Evolutionary conservation across 1,284 basidiomycete genomes (phyloP).

Genomic region (Phellinidium pouzarii): DNA sequence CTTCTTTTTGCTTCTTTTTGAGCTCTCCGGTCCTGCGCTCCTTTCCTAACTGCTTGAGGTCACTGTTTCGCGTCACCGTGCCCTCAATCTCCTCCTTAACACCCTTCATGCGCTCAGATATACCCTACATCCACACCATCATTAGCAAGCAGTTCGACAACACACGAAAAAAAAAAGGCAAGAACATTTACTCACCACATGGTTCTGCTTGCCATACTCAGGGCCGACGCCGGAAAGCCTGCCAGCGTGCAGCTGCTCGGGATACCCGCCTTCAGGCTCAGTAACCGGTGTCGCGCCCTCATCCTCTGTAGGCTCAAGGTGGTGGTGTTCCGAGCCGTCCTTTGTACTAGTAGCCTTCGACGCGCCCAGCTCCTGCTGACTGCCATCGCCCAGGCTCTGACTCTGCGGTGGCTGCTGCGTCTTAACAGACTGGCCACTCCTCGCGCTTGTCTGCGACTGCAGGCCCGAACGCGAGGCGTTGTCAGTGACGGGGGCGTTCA

Average conservation of each 20-base stretch:
- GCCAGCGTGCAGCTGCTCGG: constrained; percentile 26
- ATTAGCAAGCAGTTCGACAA: too few relatives aligned
- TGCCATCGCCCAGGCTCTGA: too few relatives aligned
- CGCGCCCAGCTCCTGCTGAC: too few relatives aligned
- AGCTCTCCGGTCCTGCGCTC: constrained; percentile 20
- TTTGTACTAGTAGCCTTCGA: background rate
- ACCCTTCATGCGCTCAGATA: constrained; percentile 17
- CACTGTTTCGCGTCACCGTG: constrained; percentile 15
- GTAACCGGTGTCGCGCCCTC: background rate
- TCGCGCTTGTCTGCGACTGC: background rate
- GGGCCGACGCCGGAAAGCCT: constrained; percentile 25
- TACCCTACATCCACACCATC: constrained; percentile 5
- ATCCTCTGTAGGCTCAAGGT: constrained; percentile 12
- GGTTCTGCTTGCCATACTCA: constrained; percentile 19
- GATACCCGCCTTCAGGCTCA: constrained; percentile 20
- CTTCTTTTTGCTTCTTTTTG: constrained; percentile 16
- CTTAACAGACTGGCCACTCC: background rate
- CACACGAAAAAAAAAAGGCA: background rate
- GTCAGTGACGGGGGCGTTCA: background rate
- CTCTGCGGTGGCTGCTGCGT: background rate
- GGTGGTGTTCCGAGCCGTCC: background rate
- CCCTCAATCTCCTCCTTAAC: constrained; percentile 19
- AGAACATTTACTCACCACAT: constrained; percentile 11
- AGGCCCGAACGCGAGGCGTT: background rate
- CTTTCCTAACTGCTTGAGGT: constrained; percentile 15